These are phyloP conservation scores for Phaeosphaeria sp. DNA, from an alignment of 2,329 filamentous ascomycete species.

Conservation along the genomic window DNA sequence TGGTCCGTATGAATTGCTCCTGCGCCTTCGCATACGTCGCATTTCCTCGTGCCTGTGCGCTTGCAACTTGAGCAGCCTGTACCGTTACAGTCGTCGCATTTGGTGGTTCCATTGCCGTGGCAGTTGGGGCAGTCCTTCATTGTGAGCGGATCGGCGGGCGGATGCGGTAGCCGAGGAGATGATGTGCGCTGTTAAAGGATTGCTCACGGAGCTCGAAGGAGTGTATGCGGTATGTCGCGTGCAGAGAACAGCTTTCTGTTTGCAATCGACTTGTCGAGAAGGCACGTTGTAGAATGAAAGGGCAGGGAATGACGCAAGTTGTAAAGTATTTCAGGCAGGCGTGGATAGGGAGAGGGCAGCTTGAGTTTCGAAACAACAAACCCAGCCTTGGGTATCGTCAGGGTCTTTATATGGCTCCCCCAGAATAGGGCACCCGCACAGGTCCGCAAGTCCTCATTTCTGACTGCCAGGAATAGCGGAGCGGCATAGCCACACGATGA, in stretches of 20 bases:
- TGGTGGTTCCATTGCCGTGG: slow-evolving; percentile 40
- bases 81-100: slow-evolving; percentile 44
- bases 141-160: slow-evolving; percentile 10
- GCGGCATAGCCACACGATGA: slow-evolving; percentile 18
- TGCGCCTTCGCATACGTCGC: slow-evolving; percentile 42
- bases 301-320: slow-evolving; percentile 6
- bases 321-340: slow-evolving; percentile 4
- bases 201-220: slow-evolving; percentile 4
- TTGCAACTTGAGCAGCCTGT: slow-evolving; percentile 38
- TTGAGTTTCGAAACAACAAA: slow-evolving; percentile 24
- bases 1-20: slow-evolving; percentile 41
- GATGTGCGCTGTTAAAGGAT: not conserved
- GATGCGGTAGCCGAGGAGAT: slow-evolving; percentile 12
- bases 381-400: slow-evolving; percentile 15
- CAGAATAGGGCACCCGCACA: slow-evolving; percentile 11
- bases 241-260: not conserved
- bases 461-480: slow-evolving; percentile 17
- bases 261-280: not conserved
- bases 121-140: slow-evolving; percentile 45
- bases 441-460: slow-evolving; percentile 17
- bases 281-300: slow-evolving; percentile 1
- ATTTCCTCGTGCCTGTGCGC: slow-evolving; percentile 33
- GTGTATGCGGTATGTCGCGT: not conserved
- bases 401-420: slow-evolving; percentile 20
- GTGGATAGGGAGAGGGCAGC: slow-evolving; percentile 1